Percentiles rank a stretch among this genome's conserved stretches.
Evolutionary conservation across 352 stramenopile species (phyloP).

Genomic region (Pythium brassicae): DNA sequence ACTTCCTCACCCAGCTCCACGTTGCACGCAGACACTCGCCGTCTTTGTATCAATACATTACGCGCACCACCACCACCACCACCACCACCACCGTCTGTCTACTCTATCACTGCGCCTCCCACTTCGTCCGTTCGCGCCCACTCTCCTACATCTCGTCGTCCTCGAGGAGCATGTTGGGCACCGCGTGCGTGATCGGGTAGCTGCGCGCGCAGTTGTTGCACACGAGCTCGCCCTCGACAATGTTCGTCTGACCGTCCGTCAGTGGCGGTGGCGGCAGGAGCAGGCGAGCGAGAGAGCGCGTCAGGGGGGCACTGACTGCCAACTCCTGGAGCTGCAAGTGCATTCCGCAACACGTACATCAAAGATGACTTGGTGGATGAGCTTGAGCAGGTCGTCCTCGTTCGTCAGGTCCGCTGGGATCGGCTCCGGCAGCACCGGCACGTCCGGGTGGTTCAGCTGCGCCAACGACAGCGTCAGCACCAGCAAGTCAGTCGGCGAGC

Average conservation of each 20-base stretch:
- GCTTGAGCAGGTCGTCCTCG: slow-evolving; percentile 63
- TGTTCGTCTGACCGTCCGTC: slow-evolving; percentile 51
- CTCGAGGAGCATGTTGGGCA: slow-evolving; percentile 85
- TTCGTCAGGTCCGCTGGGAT: slow-evolving; percentile 53
- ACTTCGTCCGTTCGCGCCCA: too few species aligned
- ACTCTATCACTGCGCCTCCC: too few species aligned
- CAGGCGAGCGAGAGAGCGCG: not conserved
- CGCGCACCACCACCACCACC: too few species aligned
- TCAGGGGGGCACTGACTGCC: too few species aligned
- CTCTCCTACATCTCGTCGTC: slow-evolving; percentile 72
- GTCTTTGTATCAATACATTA: too few species aligned
- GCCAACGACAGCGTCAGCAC: not conserved
- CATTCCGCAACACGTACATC: slow-evolving; percentile 39
- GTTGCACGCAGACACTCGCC: too few species aligned
- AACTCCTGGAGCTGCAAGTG: too few species aligned
- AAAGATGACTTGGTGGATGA: slow-evolving; percentile 79
- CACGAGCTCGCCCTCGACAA: slow-evolving; percentile 78
- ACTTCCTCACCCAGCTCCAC: not conserved
- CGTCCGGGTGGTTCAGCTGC: slow-evolving; percentile 77
- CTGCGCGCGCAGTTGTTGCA: slow-evolving; percentile 82
- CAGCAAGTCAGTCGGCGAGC: too few species aligned
- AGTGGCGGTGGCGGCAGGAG: too few species aligned
- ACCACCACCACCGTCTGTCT: too few species aligned
- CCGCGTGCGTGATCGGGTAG: slow-evolving; percentile 73
- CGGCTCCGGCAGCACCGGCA: slow-evolving; percentile 62